Percentiles rank a stretch among this genome's conserved stretches.
Conservation (phyloP, 1,139 yeast species). For the Pneumocystis sp. region DNA sequence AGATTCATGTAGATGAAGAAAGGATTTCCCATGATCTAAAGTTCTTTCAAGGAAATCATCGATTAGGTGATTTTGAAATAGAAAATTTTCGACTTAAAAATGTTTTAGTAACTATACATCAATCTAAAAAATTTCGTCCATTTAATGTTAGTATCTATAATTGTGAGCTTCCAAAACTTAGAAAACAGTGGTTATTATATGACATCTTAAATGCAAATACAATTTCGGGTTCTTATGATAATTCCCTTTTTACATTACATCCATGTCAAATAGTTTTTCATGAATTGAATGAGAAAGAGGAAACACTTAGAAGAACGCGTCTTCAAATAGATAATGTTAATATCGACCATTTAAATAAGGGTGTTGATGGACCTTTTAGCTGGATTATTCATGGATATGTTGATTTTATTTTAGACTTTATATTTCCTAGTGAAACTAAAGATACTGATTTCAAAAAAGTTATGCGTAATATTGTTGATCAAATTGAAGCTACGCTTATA, state of each 20-base stretch:
- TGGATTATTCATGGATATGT: slow-evolving; percentile 90
- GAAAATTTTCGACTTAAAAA: slow-evolving; percentile 73
- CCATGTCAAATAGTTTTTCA: slow-evolving; percentile 36
- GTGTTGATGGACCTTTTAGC: slow-evolving; percentile 87
- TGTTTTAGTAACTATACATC: slow-evolving; percentile 61
- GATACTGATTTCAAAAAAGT: slow-evolving; percentile 28
- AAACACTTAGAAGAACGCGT: slow-evolving; percentile 58
- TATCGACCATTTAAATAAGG: slow-evolving; percentile 78
- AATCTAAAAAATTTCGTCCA: slow-evolving; percentile 68
- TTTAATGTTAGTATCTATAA: slow-evolving; percentile 75
- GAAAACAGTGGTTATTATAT: slow-evolving; percentile 87
- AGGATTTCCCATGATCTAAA: slow-evolving; percentile 49
- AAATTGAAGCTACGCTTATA: slow-evolving; percentile 23
- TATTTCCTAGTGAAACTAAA: slow-evolving; percentile 52
- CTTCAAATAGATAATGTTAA: slow-evolving; percentile 70
- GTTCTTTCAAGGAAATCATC: slow-evolving; percentile 54
- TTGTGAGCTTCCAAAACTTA: slow-evolving; percentile 60
- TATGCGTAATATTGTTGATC: slow-evolving; percentile 28
- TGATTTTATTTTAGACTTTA: slow-evolving; percentile 81
- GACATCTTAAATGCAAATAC: slow-evolving; percentile 74
- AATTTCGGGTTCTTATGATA: slow-evolving; percentile 84
- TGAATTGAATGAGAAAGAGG: slow-evolving; percentile 14
- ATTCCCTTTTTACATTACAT: slow-evolving; percentile 81
- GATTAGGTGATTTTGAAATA: slow-evolving; percentile 86
- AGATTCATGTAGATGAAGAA: slow-evolving; percentile 65